Base-by-base conservation (phyloP, 1,284 basidiomycete species). In the Pyrrhoderma noxium region DNA sequence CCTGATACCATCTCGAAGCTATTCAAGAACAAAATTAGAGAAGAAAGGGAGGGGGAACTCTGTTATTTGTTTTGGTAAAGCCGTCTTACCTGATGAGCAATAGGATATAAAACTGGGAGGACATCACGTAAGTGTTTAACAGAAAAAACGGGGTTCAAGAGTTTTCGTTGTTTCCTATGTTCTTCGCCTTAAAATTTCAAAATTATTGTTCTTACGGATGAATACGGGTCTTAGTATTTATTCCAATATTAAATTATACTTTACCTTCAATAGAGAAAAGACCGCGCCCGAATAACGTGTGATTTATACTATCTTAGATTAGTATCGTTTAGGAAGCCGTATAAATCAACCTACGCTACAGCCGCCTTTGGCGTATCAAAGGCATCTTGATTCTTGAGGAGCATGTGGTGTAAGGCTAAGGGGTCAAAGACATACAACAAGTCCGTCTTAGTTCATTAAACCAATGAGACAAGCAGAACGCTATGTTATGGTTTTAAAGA, bases 111-210 rank as follows among this genome's bases (percentile, higher is more conserved):
- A n/a, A 63, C 50, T 5, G 62, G 64, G 3, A 61, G 53, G 36
- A 65, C 40, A 8, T 57, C 55, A 2, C 64, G 64, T 23, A 66
- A 55, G 47, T 64, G 58, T 19, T 58, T 60, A 11, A 60, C 54
- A 2, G 64, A 62, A 51, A 66, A 66, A 18, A 65, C 61, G 2
- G 65, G 64, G 37, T 59, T 63, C 14, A 66, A 59, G 49, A 66
- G 59, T 54, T 63, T 62, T 14, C 61, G 59, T 40, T 64, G 60
- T n/a, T 55, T 58, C 41, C 54, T 57, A 51, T 64, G 61, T 1
- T 58, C 48, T 14, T 59, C 60, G 36, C 62, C 63, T 64, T 23
- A 18, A 16, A 3, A 2, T 41, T 27, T 23, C 8, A 31, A 5
- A 31, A 5, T 31, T n/a, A n/a, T n/a, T n/a, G n/a, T n/a, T n/a